Evolutionary conservation across 352 stramenopile species (phyloP), one percentile per base, ranked within the genome.

Genomic region (Poterioochromonas sp.): DNA sequence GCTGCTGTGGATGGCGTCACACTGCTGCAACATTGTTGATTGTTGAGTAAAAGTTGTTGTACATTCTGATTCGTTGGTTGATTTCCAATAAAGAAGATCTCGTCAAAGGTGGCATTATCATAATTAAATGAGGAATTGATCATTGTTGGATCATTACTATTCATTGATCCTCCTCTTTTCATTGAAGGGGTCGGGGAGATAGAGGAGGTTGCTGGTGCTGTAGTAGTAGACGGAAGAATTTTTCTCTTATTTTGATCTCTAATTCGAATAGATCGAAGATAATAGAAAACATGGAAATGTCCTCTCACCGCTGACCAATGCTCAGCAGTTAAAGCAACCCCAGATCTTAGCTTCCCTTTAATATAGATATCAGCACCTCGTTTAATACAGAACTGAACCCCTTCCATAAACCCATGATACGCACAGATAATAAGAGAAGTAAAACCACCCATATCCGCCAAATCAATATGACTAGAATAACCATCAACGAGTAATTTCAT

Each of bases 391-490:
- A 40, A 68, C 29, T 35, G 5, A 39, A 68, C 58, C 12, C 58
- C 58, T 68, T 32, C 58, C 5, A 68, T 37, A 26, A 40, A 40
- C 26, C 58, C 58, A 68, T 68, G 58, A 68, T 68, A 68, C 12
- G 58, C 12, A 32, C 26, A 39, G 58, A 68, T 12, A 32, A 68
- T 39, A 5, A 68, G 26, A 35, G 58, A 8, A 35, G 5, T 68
- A 39, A 68, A 68, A 18, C 58, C 58, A 29, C 58, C 58, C 26
- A 68, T 26, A 26, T 68, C 58, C 5, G 5, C 5, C 8, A 37
- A 37, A 39, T 68, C 26, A 8, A 68, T 35, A 39, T 68, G 5
- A 11, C 5, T 26, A 29, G 5, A 5, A 68, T 40, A 68, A 32
- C 26, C 8, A 32, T 68, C 58, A 8, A 68, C 58, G 5, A 68